Base-by-base conservation (phyloP, 2,329 filamentous ascomycete species). In the Penicillium sp. region DNA sequence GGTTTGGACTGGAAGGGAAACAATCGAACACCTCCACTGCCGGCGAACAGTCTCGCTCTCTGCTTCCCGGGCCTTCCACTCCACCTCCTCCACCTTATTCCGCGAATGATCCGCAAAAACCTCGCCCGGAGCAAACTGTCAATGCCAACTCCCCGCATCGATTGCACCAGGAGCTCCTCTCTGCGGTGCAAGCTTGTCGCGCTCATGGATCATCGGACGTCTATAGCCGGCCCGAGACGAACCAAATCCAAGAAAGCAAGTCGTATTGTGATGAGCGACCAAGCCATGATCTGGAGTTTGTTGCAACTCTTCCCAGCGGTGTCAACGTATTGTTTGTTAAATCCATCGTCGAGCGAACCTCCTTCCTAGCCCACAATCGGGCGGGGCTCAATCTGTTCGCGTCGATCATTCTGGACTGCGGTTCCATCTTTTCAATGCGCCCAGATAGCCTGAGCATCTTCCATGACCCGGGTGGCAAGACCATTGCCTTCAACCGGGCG, bases 401-500 rank as follows among this genome's bases (percentile, higher is more conserved):
- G 7, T 66, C 67, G 2, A 64, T 95, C 4, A 75, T 95, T 6
- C 72, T 79, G 23, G 85, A 90, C 11, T 76, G 89, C 9, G 84
- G 80, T 2, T 74, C 73, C 28, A 77, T 94, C 9, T 97, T 95
- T 66, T 77, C 80, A 2, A 76, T 97, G 20, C 75, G 80, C 1
- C 74, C 79, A 0, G 74, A 78, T 26, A 82, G 82, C 3, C 67
- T 97, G 47, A 91, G 94, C 64, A 86, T 97, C 41, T 97, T 91
- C 71, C 89, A 89, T 59, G 90, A 96, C 58, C 80, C 85, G 32
- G 69, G 73, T 3, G 87, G 89, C 4, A 81, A 80, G 46, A 90
- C 89, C 0, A 95, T 98, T 52, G 93, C 91, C 0, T 98, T 98
- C 76, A 98, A 98, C 65, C 79, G 80, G 7, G 81, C 78, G 31